phyloP scores from a whole-genome alignment of 768 basidiomycete genomes.

The Mycena epipterygia region DNA sequence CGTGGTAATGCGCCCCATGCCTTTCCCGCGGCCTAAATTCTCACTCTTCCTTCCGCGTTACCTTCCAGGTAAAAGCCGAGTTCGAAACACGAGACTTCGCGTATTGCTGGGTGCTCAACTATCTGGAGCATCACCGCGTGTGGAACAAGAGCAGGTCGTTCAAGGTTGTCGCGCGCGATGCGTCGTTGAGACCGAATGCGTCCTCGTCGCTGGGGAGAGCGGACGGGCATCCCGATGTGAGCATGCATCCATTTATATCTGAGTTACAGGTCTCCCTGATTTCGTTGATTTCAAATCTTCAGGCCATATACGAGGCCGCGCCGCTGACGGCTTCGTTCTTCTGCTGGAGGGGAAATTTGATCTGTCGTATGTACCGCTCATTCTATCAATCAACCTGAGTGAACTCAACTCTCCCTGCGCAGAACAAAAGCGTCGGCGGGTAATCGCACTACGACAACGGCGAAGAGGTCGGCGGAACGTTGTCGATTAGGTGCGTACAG shows the following conservation, averaged over 20 bases:
- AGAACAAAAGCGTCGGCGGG: constrained; percentile 24
- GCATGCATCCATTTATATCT: too few species aligned
- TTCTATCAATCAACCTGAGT: background rate
- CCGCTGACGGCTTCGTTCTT: constrained; percentile 20
- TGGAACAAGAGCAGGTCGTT: constrained; percentile 30
- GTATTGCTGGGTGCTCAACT: constrained; percentile 25
- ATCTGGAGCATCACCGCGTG: constrained; percentile 27
- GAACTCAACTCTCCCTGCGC: background rate
- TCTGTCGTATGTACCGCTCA: background rate
- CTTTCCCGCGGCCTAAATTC: background rate
- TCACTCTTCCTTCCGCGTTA: background rate
- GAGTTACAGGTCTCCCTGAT: too few species aligned
- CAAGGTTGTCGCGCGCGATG: constrained; percentile 30
- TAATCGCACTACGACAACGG: constrained; percentile 28
- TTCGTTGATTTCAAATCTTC: too few species aligned
- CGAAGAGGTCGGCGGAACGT: constrained; percentile 23
- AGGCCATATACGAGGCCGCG: constrained; percentile 21
- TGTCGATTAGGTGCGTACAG: constrained; percentile 8
- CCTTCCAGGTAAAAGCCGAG: constrained; percentile 12
- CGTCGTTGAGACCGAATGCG: constrained; percentile 10
- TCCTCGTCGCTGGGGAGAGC: constrained; percentile 3
- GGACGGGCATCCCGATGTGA: constrained; percentile 30
- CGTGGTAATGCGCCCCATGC: background rate
- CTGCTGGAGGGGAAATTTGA: constrained; percentile 30
- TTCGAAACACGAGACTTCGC: constrained; percentile 25